Conservation (phyloP, 306 rosid genomes). For the Quercus parvula region DNA sequence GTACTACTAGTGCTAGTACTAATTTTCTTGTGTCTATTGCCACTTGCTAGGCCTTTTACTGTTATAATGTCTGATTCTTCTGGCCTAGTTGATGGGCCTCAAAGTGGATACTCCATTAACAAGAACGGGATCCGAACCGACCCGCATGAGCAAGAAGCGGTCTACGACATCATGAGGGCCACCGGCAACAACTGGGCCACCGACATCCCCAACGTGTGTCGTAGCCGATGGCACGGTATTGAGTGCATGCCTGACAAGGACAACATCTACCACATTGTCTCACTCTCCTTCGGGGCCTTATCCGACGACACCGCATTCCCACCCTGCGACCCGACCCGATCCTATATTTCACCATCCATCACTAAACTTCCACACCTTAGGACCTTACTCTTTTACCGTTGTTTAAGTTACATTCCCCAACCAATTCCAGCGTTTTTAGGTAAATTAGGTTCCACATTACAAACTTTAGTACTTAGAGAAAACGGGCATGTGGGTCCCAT, state of each 20-base stretch:
- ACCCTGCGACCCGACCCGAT: conserved; percentile 60
- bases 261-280: conserved; percentile 65
- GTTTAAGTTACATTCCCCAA: conserved; percentile 60
- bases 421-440: conserved; percentile 69
- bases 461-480: conserved; percentile 70
- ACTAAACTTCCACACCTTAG: conserved; percentile 57
- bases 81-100: conserved; percentile 60
- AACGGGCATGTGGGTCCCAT: conserved; percentile 72
- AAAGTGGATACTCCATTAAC: conserved; percentile 57
- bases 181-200: conserved; percentile 89
- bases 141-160: conserved; percentile 58
- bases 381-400: conserved; percentile 72
- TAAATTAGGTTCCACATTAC: conserved; percentile 46
- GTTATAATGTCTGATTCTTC: conserved; percentile 70
- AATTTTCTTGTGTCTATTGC: conserved; percentile 7
- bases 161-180: conserved; percentile 79
- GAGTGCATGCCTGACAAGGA: conserved; percentile 87
- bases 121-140: conserved; percentile 61
- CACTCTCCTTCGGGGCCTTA: conserved; percentile 77
- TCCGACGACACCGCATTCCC: conserved; percentile 93
- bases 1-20: background rate
- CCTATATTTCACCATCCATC: conserved; percentile 59
- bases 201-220: conserved; percentile 74
- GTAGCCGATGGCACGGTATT: conserved; percentile 94
- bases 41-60: conserved; percentile 40